These are phyloP conservation scores for Lippia alba DNA, from an alignment of 305 asterid species.

Conservation along the genomic window DNA sequence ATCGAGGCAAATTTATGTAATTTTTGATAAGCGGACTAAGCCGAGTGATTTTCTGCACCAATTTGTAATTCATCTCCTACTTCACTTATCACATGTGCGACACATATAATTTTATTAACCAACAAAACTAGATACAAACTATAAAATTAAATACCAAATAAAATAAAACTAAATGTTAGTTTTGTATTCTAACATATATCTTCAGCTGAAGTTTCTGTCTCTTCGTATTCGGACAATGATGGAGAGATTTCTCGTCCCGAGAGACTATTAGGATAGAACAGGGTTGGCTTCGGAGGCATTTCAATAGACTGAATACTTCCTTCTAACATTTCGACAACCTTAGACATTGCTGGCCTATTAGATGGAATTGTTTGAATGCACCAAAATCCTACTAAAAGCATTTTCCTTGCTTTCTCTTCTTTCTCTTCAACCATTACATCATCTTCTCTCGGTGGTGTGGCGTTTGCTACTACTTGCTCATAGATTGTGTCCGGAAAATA, in stretches of 20 bases:
- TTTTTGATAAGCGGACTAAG: too few relatives aligned
- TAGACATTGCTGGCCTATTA: slow-evolving; percentile 14
- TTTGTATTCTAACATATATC: too few relatives aligned
- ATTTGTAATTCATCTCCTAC: too few relatives aligned
- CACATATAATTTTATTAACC: too few relatives aligned
- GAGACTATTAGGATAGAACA: slow-evolving; percentile 4
- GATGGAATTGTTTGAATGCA: slow-evolving; percentile 23
- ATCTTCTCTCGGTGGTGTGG: neutral
- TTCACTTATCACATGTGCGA: too few relatives aligned
- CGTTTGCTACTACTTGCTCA: slow-evolving; percentile 35
- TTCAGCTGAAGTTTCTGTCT: neutral
- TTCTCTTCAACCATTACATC: slow-evolving; percentile 33
- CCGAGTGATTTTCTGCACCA: too few relatives aligned
- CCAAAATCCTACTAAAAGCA: slow-evolving; percentile 29
- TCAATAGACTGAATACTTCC: slow-evolving; percentile 33
- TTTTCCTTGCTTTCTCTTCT: slow-evolving; percentile 31
- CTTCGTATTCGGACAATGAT: neutral
- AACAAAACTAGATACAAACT: too few relatives aligned
- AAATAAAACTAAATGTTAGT: too few relatives aligned
- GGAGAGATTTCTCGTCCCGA: neutral
- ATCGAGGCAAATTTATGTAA: neutral
- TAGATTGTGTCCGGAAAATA: slow-evolving; percentile 56
- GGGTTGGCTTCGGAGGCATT: slow-evolving; percentile 34
- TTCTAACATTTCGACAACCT: slow-evolving; percentile 32
- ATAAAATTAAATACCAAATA: too few relatives aligned